Conservation (phyloP, 75 land plant species). For the Pinus albicaulis region DNA sequence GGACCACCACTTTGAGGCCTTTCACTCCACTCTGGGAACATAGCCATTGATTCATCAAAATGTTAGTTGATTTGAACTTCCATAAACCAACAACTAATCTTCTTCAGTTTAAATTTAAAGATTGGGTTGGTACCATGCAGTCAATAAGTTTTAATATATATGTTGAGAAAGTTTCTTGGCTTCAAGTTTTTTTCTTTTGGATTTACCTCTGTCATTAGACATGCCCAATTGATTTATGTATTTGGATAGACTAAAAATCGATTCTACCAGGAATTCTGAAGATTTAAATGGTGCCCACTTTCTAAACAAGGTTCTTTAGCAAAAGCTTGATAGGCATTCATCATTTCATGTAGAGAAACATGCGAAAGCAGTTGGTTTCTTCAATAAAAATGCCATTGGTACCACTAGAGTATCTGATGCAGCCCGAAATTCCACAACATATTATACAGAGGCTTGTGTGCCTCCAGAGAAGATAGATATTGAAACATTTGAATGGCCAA, state of each 20-base stretch:
- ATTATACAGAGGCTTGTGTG: not conserved
- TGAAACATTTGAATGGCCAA: slow-evolving; percentile 32
- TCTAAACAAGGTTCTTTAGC: not conserved
- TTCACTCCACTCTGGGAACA: too few species aligned
- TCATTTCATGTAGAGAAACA: not conserved
- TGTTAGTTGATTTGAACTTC: too few species aligned
- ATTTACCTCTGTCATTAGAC: not conserved
- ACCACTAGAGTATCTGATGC: not conserved
- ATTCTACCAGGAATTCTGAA: slow-evolving; percentile 2
- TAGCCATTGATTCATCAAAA: too few species aligned
- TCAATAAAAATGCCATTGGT: not conserved
- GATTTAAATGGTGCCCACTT: not conserved
- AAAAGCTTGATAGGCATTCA: not conserved
- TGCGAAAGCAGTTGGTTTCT: not conserved
- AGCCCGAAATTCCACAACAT: not conserved
- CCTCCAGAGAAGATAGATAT: slow-evolving; percentile 8
- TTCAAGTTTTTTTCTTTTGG: not conserved
- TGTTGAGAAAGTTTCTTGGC: too few species aligned
- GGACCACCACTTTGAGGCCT: too few species aligned
- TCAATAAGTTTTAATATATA: too few species aligned
- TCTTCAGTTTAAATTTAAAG: too few species aligned
- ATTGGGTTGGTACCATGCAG: too few species aligned
- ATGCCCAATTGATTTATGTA: not conserved
- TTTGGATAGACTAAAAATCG: not conserved
- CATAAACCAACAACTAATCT: too few species aligned